A percentile compares a stretch with the other conserved stretches of the same genome.
These are phyloP conservation scores for Fusarium citri DNA, from an alignment of 2,329 filamentous ascomycete genomes.

Conservation along the genomic window DNA sequence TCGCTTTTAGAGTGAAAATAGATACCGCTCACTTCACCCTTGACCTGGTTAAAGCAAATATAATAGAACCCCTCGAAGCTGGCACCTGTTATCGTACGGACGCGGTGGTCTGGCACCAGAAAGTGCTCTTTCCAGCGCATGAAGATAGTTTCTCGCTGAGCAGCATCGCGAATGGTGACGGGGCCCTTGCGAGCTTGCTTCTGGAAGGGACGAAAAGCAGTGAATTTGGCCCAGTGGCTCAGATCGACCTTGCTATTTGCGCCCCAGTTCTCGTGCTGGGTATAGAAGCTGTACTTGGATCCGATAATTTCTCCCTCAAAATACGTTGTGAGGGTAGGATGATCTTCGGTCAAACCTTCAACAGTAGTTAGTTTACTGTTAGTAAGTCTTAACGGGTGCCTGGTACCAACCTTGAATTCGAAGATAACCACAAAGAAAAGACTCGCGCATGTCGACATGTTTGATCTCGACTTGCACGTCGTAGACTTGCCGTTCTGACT, in stretches of 20 bases:
- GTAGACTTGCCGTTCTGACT: constrained; percentile 92
- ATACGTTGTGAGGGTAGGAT: constrained; percentile 97
- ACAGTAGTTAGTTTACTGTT: constrained; percentile 27
- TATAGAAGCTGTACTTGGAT: constrained; percentile 92
- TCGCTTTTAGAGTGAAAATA: constrained; percentile 99
- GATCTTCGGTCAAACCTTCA: constrained; percentile 89
- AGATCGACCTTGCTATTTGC: constrained; percentile 91
- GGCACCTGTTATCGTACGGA: constrained; percentile 89
- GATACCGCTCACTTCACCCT: constrained; percentile 88
- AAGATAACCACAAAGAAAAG: constrained; percentile 93
- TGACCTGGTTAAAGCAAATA: constrained; percentile 95
- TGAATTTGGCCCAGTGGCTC: constrained; percentile 92
- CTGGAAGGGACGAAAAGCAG: constrained; percentile 81
- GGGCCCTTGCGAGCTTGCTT: constrained; percentile 69
- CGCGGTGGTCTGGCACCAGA: constrained; percentile 92
- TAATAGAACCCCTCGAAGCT: constrained; percentile 99
- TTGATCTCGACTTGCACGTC: constrained; percentile 98
- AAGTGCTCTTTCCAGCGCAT: constrained; percentile 99
- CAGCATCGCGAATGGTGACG: constrained; percentile 72
- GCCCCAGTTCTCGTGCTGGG: constrained; percentile 89
- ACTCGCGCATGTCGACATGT: constrained; percentile 93
- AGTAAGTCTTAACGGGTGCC: background rate
- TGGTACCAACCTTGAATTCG: constrained; percentile 84
- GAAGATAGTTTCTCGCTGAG: constrained; percentile 88
- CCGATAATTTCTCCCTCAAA: constrained; percentile 99